Percentiles rank a stretch among this genome's conserved stretches.
Evolutionary conservation across 192 early-diverging fungal genomes (phyloP).

Genomic region (Rhizophagus clarus): DNA sequence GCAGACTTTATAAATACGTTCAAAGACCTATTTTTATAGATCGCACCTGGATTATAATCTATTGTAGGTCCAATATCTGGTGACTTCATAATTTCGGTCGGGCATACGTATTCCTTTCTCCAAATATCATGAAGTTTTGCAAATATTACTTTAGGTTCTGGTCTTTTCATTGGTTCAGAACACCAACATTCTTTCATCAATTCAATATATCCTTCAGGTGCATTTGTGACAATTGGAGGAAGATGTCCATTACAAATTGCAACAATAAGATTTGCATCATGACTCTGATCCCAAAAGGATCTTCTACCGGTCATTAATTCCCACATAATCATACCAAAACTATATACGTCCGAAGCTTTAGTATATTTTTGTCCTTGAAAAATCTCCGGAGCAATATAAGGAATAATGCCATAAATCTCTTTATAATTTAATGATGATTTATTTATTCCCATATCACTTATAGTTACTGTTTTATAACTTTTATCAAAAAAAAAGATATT

Average conservation of each 20-base stretch:
- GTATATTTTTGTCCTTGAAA: neutral
- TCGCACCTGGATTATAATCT: no score
- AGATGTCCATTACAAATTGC: neutral
- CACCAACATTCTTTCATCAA: neutral
- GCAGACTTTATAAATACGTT: no score
- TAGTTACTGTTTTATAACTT: no score
- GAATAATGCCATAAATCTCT: neutral
- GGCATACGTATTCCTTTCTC: no score
- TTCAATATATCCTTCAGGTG: neutral
- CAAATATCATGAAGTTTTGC: no score
- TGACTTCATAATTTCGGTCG: neutral
- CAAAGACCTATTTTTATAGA: no score
- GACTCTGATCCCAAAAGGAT: neutral
- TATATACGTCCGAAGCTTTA: neutral
- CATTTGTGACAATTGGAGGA: neutral
- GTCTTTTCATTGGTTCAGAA: no score
- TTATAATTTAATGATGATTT: neutral
- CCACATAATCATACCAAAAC: neutral
- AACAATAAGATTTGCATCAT: neutral
- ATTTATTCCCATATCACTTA: neutral
- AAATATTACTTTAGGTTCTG: no score
- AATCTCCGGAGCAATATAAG: neutral
- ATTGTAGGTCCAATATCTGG: neutral
- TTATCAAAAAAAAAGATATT: no score
- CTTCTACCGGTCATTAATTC: neutral